Evolutionary conservation across 2,329 filamentous ascomycete genomes (phyloP).

Genomic region (Cladophialophora yegresii): DNA sequence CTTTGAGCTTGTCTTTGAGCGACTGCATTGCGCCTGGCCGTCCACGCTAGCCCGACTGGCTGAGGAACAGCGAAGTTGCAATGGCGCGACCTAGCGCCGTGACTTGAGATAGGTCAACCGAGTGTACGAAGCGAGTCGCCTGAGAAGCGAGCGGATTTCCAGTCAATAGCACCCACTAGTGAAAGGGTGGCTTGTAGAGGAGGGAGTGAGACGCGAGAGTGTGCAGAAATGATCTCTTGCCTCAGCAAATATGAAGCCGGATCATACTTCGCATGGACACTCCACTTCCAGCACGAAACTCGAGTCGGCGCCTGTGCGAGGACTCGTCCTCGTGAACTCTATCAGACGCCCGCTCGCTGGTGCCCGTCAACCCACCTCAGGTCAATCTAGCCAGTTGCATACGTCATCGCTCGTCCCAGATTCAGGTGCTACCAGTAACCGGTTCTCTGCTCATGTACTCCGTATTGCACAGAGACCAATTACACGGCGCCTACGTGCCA

Average conservation of each 20-base stretch:
- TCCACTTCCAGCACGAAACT: background rate
- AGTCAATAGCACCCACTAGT: background rate
- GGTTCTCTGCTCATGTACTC: background rate
- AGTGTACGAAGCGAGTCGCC: background rate
- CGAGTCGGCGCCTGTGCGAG: background rate
- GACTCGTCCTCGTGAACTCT: background rate
- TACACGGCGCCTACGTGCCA: background rate
- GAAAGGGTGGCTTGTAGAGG: background rate
- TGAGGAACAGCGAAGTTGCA: constrained; percentile 1
- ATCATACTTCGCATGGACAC: background rate
- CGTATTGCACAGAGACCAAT: background rate
- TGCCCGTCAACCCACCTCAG: no score
- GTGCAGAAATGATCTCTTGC: background rate
- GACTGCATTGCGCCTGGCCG: constrained; percentile 28
- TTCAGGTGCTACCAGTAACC: background rate
- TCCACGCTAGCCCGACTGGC: background rate
- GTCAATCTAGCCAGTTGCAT: background rate
- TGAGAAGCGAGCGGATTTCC: background rate
- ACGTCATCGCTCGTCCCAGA: constrained; percentile 4
- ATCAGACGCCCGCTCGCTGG: background rate
- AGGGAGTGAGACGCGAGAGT: background rate
- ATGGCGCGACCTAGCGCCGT: background rate
- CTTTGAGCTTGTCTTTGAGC: constrained; percentile 36
- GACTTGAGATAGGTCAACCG: background rate
- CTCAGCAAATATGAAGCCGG: constrained; percentile 5